phyloP scores from a whole-genome alignment of 2,329 filamentous ascomycete genomes.

The Monilinia fructigena region DNA sequence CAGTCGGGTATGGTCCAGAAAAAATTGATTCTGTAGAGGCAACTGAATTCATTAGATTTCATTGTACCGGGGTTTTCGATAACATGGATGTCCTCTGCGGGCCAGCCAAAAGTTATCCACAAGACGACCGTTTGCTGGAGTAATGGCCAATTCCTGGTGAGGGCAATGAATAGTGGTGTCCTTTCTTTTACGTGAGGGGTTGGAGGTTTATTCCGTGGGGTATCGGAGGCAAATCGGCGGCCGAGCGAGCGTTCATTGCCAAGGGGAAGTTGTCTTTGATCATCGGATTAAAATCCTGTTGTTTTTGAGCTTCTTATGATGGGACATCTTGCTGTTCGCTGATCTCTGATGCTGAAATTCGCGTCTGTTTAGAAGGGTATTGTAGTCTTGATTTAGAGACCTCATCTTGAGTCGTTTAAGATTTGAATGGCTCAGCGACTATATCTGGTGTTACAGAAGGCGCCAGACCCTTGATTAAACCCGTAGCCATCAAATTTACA shows the following conservation, averaged over 20 bases:
- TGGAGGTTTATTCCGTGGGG: constrained; percentile 48
- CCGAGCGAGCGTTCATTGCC: constrained; percentile 29
- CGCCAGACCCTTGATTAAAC: too few relatives aligned
- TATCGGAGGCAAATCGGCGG: constrained; percentile 43
- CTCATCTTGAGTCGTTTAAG: background rate
- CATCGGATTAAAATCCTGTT: constrained; percentile 9
- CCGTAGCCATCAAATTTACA: background rate
- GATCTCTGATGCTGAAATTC: background rate
- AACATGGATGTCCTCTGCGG: constrained; percentile 53
- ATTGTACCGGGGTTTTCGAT: constrained; percentile 60
- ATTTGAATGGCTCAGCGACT: background rate
- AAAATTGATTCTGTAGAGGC: constrained; percentile 56
- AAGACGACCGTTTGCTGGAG: constrained; percentile 54
- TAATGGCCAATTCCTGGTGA: constrained; percentile 54
- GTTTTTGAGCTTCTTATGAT: background rate
- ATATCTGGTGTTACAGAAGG: background rate
- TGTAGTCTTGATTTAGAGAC: background rate
- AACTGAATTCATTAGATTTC: constrained; percentile 48
- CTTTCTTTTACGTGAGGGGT: constrained; percentile 42
- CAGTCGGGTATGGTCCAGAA: constrained; percentile 52
- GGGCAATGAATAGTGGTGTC: constrained; percentile 56
- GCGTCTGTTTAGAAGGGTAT: background rate
- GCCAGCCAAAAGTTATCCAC: constrained; percentile 60
- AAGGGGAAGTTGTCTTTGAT: constrained; percentile 34
- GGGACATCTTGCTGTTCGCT: background rate